Evolutionary conservation across 2,329 filamentous ascomycete genomes (phyloP), one percentile per base, ranked within the genome.

Genomic region (Fusarium armeniacum): DNA sequence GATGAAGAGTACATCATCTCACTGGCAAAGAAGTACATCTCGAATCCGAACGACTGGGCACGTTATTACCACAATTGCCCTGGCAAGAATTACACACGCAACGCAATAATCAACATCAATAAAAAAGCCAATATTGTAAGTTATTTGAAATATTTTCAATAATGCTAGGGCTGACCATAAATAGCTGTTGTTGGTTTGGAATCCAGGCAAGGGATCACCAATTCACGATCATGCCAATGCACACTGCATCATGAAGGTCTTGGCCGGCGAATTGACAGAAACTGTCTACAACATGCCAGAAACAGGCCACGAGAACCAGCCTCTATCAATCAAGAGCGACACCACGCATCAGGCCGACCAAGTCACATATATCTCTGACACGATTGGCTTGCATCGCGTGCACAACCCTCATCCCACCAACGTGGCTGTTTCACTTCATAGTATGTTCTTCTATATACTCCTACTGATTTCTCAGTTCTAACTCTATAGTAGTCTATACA

Each of bases 191-290:
- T 36, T 62, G 22, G 60, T 62, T 3, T 62, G 60, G 60, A 62
- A 62, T 10, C 60, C 60, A 8, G 57, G 60, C 15, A 62, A 62
- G 6, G 60, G 47, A 13, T 62, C 60, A 7, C 60, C 57, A 2
- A 62, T 62, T 6, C 60, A 62, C 18, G 60, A 62, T 4, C 60
- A 62, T 18, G 60, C 60, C 28, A 62, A 62, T 15, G 60, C 60
- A 3, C 60, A 62, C 13, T 62, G 60, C 6, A 62, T 62, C 9
- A 52, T 62, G 10, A 62, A 62, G 26, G 60, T 62, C 1, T 12
- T 62, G 6, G 60, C 60, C 2, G 60, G 60, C 1, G 60, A 62
- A 8, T 30, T 62, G 15, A 62, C 47, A 10, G 60, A 62, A 5
- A 62, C 60, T 6, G 32, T 62, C 8, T 62, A 62, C 1, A 6